Base-by-base conservation (phyloP, 495 filamentous ascomycete genomes). In the Lophiostoma macrostomum region DNA sequence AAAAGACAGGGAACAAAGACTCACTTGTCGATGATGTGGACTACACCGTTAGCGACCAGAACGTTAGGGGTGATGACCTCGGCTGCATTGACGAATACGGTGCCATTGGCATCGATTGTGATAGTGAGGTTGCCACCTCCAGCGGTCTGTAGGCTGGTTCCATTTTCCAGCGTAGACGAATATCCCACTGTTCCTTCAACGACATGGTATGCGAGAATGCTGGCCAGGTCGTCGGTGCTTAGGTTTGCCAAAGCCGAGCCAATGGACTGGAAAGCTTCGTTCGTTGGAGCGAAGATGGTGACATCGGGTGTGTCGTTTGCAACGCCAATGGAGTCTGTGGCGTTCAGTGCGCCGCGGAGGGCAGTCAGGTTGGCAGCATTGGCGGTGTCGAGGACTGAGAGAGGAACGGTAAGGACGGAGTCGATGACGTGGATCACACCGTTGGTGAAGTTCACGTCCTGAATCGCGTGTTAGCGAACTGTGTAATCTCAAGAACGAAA, bases 341-440 rank as follows among this genome's bases (percentile, higher is more conserved):
- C 58, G 23, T 62, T 71, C 4, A 86, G 55, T 10, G 84, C 82
- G n/a, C 80, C 82, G 30, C 70, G 67, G 13, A 78, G 64, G 7
- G 79, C 73, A 10, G 80, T 85, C 5, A 86, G 73, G 41, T 80
- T 78, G 16, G 70, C 71, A 4, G 69, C 69, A 0, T 60, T 39
- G 12, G 80, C 71, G 6, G 81, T 82, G 16, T 67, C 63, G 13
- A 71, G 69, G 38, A 83, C 51, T 51, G 75, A 76, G 34, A 66
- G 32, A 0, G 85, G 85, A 27, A 86, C 66, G 16, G 71, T 70
- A 6, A 87, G 72, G 36, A 81, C 67, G 5, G 55, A 65, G 65
- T 87, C 77, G 60, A 89, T 78, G 36, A 88, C 67, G 64, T 89
- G 85, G 25, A 87, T 70, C 1, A 82, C 74, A 30, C 85, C 85